These are phyloP conservation scores for Clitoria ternatea DNA, from an alignment of 306 rosid genomes.

Conservation along the genomic window DNA sequence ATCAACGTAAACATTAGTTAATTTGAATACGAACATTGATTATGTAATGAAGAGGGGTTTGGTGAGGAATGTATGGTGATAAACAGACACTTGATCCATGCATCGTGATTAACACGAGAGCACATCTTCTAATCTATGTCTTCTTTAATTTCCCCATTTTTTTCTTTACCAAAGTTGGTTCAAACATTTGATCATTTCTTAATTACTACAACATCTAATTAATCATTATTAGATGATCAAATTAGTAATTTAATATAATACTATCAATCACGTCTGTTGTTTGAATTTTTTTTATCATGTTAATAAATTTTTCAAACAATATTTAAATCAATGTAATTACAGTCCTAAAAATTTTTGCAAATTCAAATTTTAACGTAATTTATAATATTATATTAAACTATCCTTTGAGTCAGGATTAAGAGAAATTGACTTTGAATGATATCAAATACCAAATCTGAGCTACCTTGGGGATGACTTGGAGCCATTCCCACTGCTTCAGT, in stretches of 20 bases:
- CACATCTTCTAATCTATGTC: not conserved
- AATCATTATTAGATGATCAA: not conserved
- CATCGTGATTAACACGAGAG: not conserved
- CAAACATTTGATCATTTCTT: not conserved
- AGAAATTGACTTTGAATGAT: slow-evolving; percentile 11
- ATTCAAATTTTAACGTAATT: not conserved
- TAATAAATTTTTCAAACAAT: not conserved
- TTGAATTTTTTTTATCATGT: not conserved
- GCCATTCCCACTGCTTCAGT: slow-evolving; percentile 12
- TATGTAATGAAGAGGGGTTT: slow-evolving; percentile 15
- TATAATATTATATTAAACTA: not conserved
- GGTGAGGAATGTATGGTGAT: slow-evolving; percentile 23
- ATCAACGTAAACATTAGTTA: slow-evolving; percentile 3
- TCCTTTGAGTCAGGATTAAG: not conserved
- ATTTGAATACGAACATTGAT: slow-evolving; percentile 8
- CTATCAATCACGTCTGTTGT: not conserved
- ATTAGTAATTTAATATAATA: not conserved
- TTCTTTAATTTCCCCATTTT: not conserved
- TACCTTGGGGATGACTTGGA: slow-evolving; percentile 1
- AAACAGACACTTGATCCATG: not conserved
- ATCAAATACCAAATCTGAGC: slow-evolving; percentile 16
- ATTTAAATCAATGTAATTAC: not conserved
- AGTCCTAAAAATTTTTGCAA: not conserved
- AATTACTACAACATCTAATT: not conserved
- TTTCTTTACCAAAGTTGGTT: not conserved